Percentiles rank a stretch among this genome's conserved stretches.
Conservation (phyloP, 75 land plant genomes). For the Selaginella moellendorffii region DNA sequence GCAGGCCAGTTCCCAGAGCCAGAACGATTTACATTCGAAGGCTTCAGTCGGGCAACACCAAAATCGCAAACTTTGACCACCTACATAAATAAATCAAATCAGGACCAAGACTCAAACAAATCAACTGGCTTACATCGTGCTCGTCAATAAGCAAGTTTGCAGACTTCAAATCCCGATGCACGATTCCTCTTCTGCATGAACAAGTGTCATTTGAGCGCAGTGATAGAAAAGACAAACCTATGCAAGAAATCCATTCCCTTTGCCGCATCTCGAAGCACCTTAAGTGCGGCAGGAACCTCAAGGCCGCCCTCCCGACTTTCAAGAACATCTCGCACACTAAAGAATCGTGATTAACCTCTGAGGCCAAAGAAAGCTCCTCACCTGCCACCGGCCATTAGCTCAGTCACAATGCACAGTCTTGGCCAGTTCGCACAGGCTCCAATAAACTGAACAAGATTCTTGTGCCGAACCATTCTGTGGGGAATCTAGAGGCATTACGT, state of each 20-base stretch:
- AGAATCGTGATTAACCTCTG: neutral
- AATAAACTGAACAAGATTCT: conserved; percentile 24
- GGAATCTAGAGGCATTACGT: no score
- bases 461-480: conserved; percentile 24
- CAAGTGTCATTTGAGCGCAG: no score
- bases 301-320: conserved; percentile 14
- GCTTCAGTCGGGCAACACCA: conserved; percentile 24
- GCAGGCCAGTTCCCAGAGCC: conserved; percentile 10
- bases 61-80: conserved; percentile 27
- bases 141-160: conserved; percentile 32
- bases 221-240: conserved; percentile 3
- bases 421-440: conserved; percentile 27
- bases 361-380: neutral
- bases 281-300: conserved; percentile 14
- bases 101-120: neutral
- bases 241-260: conserved; percentile 35
- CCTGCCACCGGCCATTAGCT: conserved; percentile 27
- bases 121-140: conserved; percentile 27
- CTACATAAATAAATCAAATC: conserved; percentile 1
- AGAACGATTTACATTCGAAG: neutral
- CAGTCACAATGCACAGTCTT: conserved; percentile 22
- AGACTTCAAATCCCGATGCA: conserved; percentile 30
- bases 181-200: conserved; percentile 22
- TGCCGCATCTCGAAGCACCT: conserved; percentile 25
- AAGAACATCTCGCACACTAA: conserved; percentile 24